Base-by-base conservation (phyloP, 768 basidiomycete species). In the Phlebiopsis flavidoalba region DNA sequence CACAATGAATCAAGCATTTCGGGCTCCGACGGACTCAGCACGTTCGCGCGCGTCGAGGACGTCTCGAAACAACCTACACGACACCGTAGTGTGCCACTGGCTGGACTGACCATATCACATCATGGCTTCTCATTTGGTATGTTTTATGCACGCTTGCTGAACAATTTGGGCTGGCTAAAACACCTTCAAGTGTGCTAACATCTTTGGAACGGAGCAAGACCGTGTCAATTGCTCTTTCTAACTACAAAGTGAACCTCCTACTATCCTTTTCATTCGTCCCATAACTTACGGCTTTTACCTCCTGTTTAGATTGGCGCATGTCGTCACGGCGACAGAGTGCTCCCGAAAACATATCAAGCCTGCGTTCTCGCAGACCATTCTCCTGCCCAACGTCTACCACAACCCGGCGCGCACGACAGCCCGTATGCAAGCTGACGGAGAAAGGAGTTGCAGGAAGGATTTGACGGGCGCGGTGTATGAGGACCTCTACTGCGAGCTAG, bases 171-270 rank as follows among this genome's bases (percentile, higher is more conserved):
- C n/a, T 40, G 19, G 17, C 40, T 53, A 10, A 36, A 37, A 65
- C 63, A 62, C 37, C 35, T 37, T 31, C 54, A n/a, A 35, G 35
- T 31, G 21, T 61, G 94, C 95, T 63, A 95, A 95, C 63, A 98
- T 98, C 72, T 98, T 96, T 68, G 93, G 93, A 65, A 95, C 92
- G 63, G 91, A 93, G 74, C 91, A 93, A 74, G 91, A 93, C 72
- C 88, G 95, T 67, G 96, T 99, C 64, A 99, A 99, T 72, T 99
- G 96, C 72, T 98, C 95, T 1, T 98, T 99, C 79, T 98, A 97
- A n/a, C 77, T 95, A 96, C 80, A 96, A 96, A 78, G 91, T 91
- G 63, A 36, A 83, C 73, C 43, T 33, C 21, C 43, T 52, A 21
- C 17, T 46, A 43, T 60, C 57, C 63, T 47, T 31, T 33, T 15